A percentile compares a stretch with the other conserved stretches of the same genome.
Evolutionary conservation across 169 alveolate genomes (phyloP).

Genomic region (Nephromyces sp.): DNA sequence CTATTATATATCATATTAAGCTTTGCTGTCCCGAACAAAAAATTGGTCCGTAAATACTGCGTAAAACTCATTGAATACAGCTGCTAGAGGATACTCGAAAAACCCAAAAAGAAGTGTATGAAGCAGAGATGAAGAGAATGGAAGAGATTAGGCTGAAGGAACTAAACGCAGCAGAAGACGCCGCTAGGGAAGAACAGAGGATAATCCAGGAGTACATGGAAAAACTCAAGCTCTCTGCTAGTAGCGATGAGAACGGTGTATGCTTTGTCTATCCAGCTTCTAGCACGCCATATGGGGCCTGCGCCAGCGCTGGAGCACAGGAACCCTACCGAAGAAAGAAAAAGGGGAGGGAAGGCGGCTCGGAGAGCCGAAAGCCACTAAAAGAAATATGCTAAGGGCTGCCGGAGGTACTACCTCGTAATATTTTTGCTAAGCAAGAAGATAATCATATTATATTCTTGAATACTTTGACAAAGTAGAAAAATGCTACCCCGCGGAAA

Average conservation of each 20-base stretch:
- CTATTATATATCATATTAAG: too few species aligned
- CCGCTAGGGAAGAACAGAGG: constrained; percentile 19
- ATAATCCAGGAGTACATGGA: constrained; percentile 16
- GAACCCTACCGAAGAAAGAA: constrained; percentile 51
- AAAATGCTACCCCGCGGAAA: too few species aligned
- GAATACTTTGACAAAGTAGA: too few species aligned
- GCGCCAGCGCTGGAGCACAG: constrained; percentile 73
- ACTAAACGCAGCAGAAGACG: constrained; percentile 22
- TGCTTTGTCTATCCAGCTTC: constrained; percentile 70
- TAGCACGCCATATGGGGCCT: constrained; percentile 61
- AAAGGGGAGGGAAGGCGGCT: too few species aligned
- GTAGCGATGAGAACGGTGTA: constrained; percentile 45
- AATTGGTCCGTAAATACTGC: too few species aligned
- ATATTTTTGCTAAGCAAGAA: too few species aligned
- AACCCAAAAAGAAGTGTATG: constrained; percentile 30
- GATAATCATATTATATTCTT: too few species aligned
- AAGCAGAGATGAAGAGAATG: constrained; percentile 24
- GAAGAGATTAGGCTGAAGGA: constrained; percentile 21
- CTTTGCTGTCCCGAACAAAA: too few species aligned
- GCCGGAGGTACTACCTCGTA: too few species aligned
- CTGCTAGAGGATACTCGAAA: constrained; percentile 32
- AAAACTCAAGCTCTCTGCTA: constrained; percentile 31
- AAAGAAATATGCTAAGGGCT: too few species aligned
- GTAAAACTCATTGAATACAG: too few species aligned
- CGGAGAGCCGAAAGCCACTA: too few species aligned